Conservation (phyloP, 2,329 filamentous ascomycete genomes). For the Purpureocillium lavendulum region DNA sequence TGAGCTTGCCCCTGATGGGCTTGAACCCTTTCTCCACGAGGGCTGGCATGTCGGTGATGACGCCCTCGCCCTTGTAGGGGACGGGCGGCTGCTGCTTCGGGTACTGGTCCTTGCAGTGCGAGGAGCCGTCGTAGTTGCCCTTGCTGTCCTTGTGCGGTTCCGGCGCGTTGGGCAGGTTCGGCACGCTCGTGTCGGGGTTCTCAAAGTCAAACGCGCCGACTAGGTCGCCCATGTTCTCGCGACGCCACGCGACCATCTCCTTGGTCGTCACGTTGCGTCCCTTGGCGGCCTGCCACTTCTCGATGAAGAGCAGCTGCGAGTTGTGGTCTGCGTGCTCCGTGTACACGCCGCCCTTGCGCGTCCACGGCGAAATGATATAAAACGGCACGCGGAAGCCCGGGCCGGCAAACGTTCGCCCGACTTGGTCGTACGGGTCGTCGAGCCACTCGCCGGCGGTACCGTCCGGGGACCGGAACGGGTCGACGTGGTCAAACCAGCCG, state of each 20-base stretch:
- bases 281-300: conserved; percentile 33
- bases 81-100: conserved; percentile 29
- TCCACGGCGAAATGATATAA: conserved; percentile 48
- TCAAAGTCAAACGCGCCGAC: conserved; percentile 34
- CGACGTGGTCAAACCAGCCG: conserved; percentile 46
- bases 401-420: conserved; percentile 25
- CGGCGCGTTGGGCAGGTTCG: conserved; percentile 32
- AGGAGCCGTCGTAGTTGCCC: conserved; percentile 36
- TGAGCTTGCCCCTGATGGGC: conserved; percentile 38
- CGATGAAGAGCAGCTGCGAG: conserved; percentile 46
- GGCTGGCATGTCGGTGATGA: conserved; percentile 26
- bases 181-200: conserved; percentile 40
- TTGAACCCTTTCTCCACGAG: conserved; percentile 47
- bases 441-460: conserved; percentile 44
- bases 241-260: conserved; percentile 21
- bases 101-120: conserved; percentile 32
- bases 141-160: conserved; percentile 30
- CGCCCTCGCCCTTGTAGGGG: conserved; percentile 32
- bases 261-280: conserved; percentile 27
- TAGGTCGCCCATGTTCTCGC: conserved; percentile 23
- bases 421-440: conserved; percentile 29
- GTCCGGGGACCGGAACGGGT: conserved; percentile 38
- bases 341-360: conserved; percentile 42
- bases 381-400: conserved; percentile 41
- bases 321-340: conserved; percentile 47